phyloP scores from a whole-genome alignment of 2,329 filamentous ascomycete genomes.

The Davidsoniella neocaledoniae region DNA sequence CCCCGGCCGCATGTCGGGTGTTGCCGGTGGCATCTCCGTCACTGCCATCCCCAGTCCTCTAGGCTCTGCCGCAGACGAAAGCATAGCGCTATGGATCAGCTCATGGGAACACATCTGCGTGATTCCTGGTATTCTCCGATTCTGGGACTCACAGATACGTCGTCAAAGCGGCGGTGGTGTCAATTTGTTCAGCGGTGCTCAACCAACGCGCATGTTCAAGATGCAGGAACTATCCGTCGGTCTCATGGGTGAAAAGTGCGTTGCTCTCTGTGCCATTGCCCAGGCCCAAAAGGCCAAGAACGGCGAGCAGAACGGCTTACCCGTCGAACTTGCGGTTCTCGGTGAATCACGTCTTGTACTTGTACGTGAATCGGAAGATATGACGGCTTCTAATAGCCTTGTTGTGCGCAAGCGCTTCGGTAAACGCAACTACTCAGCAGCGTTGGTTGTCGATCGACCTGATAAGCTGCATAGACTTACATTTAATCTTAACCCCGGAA shows the following conservation, averaged over 20 bases:
- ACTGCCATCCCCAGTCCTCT: constrained; percentile 25
- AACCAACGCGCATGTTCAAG: constrained; percentile 38
- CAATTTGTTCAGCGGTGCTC: constrained; percentile 38
- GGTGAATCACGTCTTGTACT: constrained; percentile 40
- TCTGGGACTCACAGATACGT: constrained; percentile 43
- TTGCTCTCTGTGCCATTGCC: constrained; percentile 30
- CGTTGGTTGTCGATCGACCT: constrained; percentile 38
- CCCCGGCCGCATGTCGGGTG: constrained; percentile 32
- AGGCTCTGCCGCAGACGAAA: constrained; percentile 33
- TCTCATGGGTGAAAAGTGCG: constrained; percentile 40
- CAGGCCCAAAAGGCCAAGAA: constrained; percentile 17
- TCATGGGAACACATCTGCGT: constrained; percentile 39
- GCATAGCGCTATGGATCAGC: constrained; percentile 39
- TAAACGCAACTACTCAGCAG: constrained; percentile 22
- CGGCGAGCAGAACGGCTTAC: constrained; percentile 24
- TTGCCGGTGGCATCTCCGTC: constrained; percentile 36
- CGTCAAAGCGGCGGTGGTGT: constrained; percentile 32
- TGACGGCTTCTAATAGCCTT: constrained; percentile 22
- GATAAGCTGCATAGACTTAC: constrained; percentile 23
- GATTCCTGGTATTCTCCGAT: constrained; percentile 36
- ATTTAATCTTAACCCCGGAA: constrained; percentile 34
- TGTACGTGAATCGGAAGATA: constrained; percentile 35
- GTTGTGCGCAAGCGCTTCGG: constrained; percentile 18
- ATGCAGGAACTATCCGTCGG: constrained; percentile 35
- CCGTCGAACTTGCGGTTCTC: constrained; percentile 36